A percentile compares a stretch with the other conserved stretches of the same genome.
phyloP scores from a whole-genome alignment of 768 basidiomycete species.

The Tricholoma hemisulphureum region DNA sequence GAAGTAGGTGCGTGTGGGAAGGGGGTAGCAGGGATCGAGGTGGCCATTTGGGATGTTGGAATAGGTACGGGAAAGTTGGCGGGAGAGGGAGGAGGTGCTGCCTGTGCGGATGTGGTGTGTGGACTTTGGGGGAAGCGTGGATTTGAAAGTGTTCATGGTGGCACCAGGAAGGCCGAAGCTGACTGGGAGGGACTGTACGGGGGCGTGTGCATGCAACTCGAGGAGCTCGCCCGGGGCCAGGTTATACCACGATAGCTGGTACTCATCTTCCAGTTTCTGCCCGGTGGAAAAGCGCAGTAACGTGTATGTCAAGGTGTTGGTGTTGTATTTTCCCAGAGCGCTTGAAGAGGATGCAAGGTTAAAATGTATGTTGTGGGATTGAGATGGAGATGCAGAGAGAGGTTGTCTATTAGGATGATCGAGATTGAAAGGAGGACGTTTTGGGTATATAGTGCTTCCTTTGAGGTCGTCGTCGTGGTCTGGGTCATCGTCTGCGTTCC shows the following conservation, averaged over 20 bases:
- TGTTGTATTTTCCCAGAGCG: conserved; percentile 9
- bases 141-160: neutral
- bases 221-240: conserved; percentile 64
- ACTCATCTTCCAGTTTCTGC: conserved; percentile 68
- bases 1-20: conserved; percentile 1
- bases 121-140: neutral
- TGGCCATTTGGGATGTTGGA: neutral
- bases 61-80: neutral
- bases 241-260: conserved; percentile 53
- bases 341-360: neutral
- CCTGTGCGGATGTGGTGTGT: conserved; percentile 6
- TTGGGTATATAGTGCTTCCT: conserved; percentile 2
- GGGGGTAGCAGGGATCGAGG: neutral
- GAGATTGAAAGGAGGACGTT: neutral
- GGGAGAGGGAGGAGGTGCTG: conserved; percentile 10
- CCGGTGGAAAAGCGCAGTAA: conserved; percentile 69
- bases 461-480: conserved; percentile 1
- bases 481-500: neutral
- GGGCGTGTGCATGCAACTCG: conserved; percentile 53
- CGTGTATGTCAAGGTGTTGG: conserved; percentile 32
- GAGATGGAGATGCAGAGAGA: neutral
- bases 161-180: neutral
- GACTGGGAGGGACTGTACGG: conserved; percentile 1
- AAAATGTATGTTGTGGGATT: neutral
- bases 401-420: conserved; percentile 1